Evolutionary conservation across 352 stramenopile species (phyloP), one percentile per base, ranked within the genome.

Genomic region (Globisporangium apiculatum): DNA sequence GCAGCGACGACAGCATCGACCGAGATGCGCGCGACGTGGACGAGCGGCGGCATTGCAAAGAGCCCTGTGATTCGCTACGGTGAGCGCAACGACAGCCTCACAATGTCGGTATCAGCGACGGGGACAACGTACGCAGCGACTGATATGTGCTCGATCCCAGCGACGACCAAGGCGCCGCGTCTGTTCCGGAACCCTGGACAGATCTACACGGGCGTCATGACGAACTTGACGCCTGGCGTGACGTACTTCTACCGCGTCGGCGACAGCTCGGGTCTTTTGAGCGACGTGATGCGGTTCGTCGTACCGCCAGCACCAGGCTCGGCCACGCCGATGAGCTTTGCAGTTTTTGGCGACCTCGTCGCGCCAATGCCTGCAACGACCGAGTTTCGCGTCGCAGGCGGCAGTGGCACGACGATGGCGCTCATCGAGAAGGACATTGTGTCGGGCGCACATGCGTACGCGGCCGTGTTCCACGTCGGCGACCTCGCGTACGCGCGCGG

Each of bases 401-500:
- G 43, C 36, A 55, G 53, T 7, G 60, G 60, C 14, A 58, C 54
- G 37, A 66, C 60, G 43, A 55, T 66, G 54, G 35, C 35, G 36
- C 60, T 53, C 14, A 57, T 66, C 17, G 60, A 61, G 9, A 24
- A n/a, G 9, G 60, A 66, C 43, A 61, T 66, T 40, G 15, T 49
- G 7, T 66, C 69, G 35, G 48, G n/a, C n/a, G 11, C 41, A 24
- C 49, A 46, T 11, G 8, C 87, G 50, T 78, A 87, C 45, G 71
- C 71, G 4, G 81, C 62, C 4, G 71, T 95, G n/a, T 75, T 96
- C 66, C 86, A 96, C 55, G 68, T 96, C 52, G 88, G 87, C 40
- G 87, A 96, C 60, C 48, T 93, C 17, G 69, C 77, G 31, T 95
- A 96, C 61, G 86, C 86, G 7, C 72, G 66, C 42, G 76, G 77